Percentiles rank a stretch among this genome's conserved stretches.
These are phyloP conservation scores for Rhizoclosmatium sp. DNA, from an alignment of 192 early-diverging fungal species.

Conservation along the genomic window DNA sequence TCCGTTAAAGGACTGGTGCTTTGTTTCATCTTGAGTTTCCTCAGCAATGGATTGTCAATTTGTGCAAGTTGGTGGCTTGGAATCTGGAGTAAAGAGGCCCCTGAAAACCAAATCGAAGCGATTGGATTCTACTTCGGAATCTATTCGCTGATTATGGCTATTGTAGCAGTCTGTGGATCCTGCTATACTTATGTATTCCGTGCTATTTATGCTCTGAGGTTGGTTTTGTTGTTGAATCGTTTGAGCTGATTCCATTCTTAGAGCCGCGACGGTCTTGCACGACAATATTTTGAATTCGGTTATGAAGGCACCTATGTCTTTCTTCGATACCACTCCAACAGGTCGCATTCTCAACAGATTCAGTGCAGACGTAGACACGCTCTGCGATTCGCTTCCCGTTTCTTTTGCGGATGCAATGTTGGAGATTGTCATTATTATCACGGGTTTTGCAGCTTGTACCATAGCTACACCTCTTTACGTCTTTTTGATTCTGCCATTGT, in stretches of 20 bases:
- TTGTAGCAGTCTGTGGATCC: conserved; percentile 3
- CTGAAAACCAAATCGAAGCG: conserved; percentile 8
- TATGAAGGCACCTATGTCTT: conserved; percentile 74
- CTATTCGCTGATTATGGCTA: conserved; percentile 1
- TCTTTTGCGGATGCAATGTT: conserved; percentile 25
- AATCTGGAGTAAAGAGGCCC: conserved; percentile 14
- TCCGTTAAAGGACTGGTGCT: conserved; percentile 9
- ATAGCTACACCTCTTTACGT: conserved; percentile 29
- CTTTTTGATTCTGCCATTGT: conserved; percentile 20
- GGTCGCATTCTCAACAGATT: conserved; percentile 73
- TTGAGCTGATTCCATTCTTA: conserved; percentile 18
- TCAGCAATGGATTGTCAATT: conserved; percentile 23
- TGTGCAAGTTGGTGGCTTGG: conserved; percentile 35
- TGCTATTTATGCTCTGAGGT: conserved; percentile 27
- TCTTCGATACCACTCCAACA: conserved; percentile 91
- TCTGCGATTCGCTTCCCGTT: conserved; percentile 30
- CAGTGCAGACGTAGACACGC: conserved; percentile 38
- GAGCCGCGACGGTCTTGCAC: conserved; percentile 34
- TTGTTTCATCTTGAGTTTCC: conserved; percentile 8
- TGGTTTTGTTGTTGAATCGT: neutral
- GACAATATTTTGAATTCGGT: conserved; percentile 20
- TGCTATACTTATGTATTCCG: conserved; percentile 25
- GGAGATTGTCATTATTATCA: conserved; percentile 23
- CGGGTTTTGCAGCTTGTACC: conserved; percentile 28
- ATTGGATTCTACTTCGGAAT: conserved; percentile 29